Conservation (phyloP, 73 alveolate species). For the Tetrahymena borealis region DNA sequence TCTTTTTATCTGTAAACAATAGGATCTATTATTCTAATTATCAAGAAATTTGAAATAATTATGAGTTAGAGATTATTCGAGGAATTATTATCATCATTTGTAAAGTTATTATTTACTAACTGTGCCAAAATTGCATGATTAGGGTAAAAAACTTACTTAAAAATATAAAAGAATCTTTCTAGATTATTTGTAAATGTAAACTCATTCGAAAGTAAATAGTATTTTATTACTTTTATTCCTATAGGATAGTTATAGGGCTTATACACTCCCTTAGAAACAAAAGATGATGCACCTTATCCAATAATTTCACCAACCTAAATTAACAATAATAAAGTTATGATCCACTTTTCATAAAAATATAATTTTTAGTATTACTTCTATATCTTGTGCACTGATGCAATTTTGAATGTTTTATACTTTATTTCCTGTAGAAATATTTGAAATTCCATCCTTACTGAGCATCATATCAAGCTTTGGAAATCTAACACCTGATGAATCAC, state of each 20-base stretch:
- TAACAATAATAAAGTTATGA: not conserved
- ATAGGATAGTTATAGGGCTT: conserved; percentile 36
- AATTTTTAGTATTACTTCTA: not conserved
- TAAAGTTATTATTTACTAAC: no score
- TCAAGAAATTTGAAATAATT: no score
- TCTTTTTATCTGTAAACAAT: no score
- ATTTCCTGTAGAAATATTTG: conserved; percentile 15
- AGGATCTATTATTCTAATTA: no score
- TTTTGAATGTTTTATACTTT: not conserved
- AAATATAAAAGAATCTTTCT: not conserved
- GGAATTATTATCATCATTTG: no score
- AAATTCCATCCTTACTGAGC: conserved; percentile 30
- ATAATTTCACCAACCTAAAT: conserved; percentile 29
- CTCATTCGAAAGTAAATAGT: no score
- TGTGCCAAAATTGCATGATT: no score
- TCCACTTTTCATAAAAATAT: not conserved
- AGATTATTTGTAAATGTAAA: not conserved
- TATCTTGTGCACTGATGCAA: conserved; percentile 10
- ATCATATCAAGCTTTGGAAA: conserved; percentile 28
- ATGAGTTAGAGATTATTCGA: no score
- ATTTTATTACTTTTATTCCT: conserved; percentile 40
- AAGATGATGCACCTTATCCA: conserved; percentile 57
- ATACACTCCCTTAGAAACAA: conserved; percentile 51
- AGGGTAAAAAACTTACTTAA: not conserved
- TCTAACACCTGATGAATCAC: conserved; percentile 28